Conservation (phyloP, 805 yeast genomes). For the Yarrowia bubula region DNA sequence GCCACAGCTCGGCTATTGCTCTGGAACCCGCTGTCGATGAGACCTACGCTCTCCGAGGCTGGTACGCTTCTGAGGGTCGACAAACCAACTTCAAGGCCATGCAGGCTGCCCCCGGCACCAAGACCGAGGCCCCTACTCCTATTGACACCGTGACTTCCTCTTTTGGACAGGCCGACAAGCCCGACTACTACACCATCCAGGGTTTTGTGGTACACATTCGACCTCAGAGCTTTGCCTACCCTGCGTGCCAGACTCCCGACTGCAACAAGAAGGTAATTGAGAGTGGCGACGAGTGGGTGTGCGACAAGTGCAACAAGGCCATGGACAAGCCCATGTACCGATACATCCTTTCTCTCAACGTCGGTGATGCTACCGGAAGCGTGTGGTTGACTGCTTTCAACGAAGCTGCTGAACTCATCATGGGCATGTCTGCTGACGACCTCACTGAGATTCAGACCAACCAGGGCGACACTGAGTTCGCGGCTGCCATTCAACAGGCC, state of each 20-base stretch:
- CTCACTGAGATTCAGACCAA: constrained; percentile 41
- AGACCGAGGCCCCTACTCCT: constrained; percentile 56
- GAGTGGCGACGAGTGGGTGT: constrained; percentile 79
- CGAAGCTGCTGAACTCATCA: constrained; percentile 68
- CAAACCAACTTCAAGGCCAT: constrained; percentile 59
- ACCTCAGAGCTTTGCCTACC: constrained; percentile 78
- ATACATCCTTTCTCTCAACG: constrained; percentile 70
- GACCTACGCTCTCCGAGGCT: constrained; percentile 84
- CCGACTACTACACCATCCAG: constrained; percentile 73
- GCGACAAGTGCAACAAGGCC: constrained; percentile 82
- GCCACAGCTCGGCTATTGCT: constrained; percentile 70
- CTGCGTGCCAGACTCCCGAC: constrained; percentile 70
- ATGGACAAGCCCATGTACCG: constrained; percentile 72
- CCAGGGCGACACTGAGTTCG: constrained; percentile 44
- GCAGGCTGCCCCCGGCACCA: constrained; percentile 44
- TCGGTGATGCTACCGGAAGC: constrained; percentile 80
- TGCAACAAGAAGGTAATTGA: constrained; percentile 85
- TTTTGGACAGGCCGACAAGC: constrained; percentile 70
- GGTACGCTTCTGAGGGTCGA: constrained; percentile 85
- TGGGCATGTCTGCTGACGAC: constrained; percentile 65
- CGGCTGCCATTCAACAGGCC: constrained; percentile 46
- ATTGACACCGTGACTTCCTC: constrained; percentile 64
- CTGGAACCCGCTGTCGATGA: constrained; percentile 87
- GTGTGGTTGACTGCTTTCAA: constrained; percentile 86
- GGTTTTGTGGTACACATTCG: constrained; percentile 66